phyloP scores from a whole-genome alignment of 495 filamentous ascomycete species.

The Oleoguttula mirabilis region DNA sequence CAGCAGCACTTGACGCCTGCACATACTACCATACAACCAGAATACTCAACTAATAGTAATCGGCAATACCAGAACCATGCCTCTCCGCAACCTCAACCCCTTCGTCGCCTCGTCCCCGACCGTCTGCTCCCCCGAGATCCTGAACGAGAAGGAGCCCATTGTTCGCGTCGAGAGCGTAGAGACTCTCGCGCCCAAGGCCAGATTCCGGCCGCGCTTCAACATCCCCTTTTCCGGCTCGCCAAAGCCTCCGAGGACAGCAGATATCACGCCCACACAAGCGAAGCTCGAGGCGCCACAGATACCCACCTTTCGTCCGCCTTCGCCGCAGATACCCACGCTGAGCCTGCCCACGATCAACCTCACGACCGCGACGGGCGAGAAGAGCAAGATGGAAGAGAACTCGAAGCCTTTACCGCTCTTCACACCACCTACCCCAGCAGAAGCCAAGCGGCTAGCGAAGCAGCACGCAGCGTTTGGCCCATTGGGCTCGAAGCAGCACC shows the following conservation, averaged over 20 bases:
- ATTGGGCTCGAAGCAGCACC: constrained; percentile 63
- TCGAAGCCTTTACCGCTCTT: constrained; percentile 63
- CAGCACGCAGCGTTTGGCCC: constrained; percentile 89
- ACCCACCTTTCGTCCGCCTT: constrained; percentile 42
- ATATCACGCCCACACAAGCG: constrained; percentile 4
- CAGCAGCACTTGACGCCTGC: not conserved
- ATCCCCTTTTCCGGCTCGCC: constrained; percentile 50
- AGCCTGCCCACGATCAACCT: constrained; percentile 87
- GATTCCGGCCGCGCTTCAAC: constrained; percentile 46
- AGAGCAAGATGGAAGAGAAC: constrained; percentile 57
- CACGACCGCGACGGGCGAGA: constrained; percentile 74
- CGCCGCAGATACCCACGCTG: constrained; percentile 55
- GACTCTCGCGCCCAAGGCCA: constrained; percentile 46
- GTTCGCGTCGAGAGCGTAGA: constrained; percentile 25
- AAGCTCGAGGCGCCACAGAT: constrained; percentile 47
- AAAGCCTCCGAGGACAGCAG: constrained; percentile 39
- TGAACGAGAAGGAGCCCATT: constrained; percentile 20
- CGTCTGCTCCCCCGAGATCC: constrained; percentile 15
- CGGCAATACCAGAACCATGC: constrained; percentile 24
- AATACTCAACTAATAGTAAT: constrained; percentile 17
- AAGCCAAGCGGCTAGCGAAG: constrained; percentile 59
- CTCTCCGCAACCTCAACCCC: constrained; percentile 29
- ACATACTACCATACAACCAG: not conserved
- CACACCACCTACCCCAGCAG: constrained; percentile 78
- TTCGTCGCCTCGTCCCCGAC: constrained; percentile 21